phyloP scores from a whole-genome alignment of 2,329 filamentous ascomycete species.

The Paracoccidioides lutzii region DNA sequence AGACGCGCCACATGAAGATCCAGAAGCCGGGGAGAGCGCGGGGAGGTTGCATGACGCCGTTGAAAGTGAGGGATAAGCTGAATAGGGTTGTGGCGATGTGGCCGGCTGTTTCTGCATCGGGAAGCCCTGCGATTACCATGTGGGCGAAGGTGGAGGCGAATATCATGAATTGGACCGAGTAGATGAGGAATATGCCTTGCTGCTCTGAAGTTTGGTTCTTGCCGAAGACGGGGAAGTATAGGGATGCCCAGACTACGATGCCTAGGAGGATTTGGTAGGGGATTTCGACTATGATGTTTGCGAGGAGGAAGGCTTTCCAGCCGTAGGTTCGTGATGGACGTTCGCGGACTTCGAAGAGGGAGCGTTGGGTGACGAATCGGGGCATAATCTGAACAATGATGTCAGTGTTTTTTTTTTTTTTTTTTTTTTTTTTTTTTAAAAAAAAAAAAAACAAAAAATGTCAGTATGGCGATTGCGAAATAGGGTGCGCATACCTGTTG shows the following conservation, averaged over 20 bases:
- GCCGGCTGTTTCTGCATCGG: slow-evolving; percentile 60
- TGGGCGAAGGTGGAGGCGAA: slow-evolving; percentile 73
- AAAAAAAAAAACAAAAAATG: no score
- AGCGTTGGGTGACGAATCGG: slow-evolving; percentile 68
- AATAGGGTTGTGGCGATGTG: slow-evolving; percentile 67
- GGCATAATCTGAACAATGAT: slow-evolving; percentile 45
- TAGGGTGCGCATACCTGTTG: slow-evolving; percentile 29
- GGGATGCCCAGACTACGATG: slow-evolving; percentile 63
- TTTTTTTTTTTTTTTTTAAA: no score
- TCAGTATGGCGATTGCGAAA: no score
- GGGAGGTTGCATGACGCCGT: slow-evolving; percentile 54
- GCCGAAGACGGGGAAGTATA: slow-evolving; percentile 67
- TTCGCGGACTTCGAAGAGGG: slow-evolving; percentile 74
- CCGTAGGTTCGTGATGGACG: slow-evolving; percentile 72
- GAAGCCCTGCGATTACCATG: slow-evolving; percentile 62
- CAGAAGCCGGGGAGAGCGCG: slow-evolving; percentile 57
- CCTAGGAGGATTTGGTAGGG: slow-evolving; percentile 68
- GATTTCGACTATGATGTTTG: slow-evolving; percentile 71
- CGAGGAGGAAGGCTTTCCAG: slow-evolving; percentile 75
- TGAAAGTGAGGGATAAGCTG: slow-evolving; percentile 61
- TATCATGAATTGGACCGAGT: slow-evolving; percentile 61
- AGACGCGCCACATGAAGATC: slow-evolving; percentile 74
- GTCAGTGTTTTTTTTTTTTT: not conserved
- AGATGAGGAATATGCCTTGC: slow-evolving; percentile 66
- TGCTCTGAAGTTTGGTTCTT: slow-evolving; percentile 53